Evolutionary conservation across 2,329 filamentous ascomycete genomes (phyloP), one percentile per base, ranked within the genome.

Genomic region (Talaromyces sp.): DNA sequence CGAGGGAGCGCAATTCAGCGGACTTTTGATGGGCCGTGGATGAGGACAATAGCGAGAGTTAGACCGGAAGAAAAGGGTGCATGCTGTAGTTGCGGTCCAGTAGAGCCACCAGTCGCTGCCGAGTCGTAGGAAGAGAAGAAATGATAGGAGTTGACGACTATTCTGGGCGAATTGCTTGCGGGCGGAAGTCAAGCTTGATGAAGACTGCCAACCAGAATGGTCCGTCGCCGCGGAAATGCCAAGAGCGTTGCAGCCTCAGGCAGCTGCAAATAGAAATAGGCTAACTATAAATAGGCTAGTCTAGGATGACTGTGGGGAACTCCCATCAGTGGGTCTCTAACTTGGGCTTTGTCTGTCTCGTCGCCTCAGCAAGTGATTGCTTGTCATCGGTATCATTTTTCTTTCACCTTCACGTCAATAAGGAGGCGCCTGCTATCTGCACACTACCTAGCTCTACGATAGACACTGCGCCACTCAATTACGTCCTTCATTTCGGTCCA

Each of bases 261-360:
- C 60, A 62, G 19, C 22, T 15, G 8, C 17, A 17, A 1, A 3
- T 15, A 15, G 17, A 13, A 39, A 37, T 8, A 4, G 2, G 2
- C n/a, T 56, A 56, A 11, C 15, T 10, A 1, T 9, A 8, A 17
- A 56, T 25, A 56, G 52, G 33, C 25, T 56, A 56, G 52, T 13
- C 10, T 56, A 3, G 0, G 9, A 10, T 3, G 3, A 37, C 15
- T 39, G 59, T 61, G 59, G 59, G 25, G 59, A 61, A 49, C 41
- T 27, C 22, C n/a, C n/a, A 19, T 60, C 15, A 17, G 45, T 61
- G 59, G 59, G 52, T 52, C 59, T 25, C 49, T 50, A 9, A 49
- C 31, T 61, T 27, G 10, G 22, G 22, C 22, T 47, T 19, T 22
- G 22, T 25, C 15, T 47, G n/a, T 54, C 17, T 5, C 10, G 31